A percentile compares a stretch with the other conserved stretches of the same genome.
phyloP scores from a whole-genome alignment of 2,329 filamentous ascomycete species.

The Trichophaea hybrida region DNA sequence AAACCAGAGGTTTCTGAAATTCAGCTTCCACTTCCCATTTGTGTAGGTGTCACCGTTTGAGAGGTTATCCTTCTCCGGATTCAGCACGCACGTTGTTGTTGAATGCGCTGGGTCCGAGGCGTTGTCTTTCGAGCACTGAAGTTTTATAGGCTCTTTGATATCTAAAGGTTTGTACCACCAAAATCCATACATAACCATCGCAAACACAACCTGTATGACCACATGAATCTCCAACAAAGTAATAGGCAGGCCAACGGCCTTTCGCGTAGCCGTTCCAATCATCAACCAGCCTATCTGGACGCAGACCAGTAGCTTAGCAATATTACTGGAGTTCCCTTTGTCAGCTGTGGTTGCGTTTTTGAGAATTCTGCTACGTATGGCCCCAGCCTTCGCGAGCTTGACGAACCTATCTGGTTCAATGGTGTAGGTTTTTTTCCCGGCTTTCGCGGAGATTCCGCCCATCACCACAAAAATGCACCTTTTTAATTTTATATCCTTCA shows the following conservation, averaged over 20 bases:
- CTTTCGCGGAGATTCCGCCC: constrained; percentile 8
- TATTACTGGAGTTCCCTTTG: constrained; percentile 19
- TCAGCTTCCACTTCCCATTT: too few species aligned
- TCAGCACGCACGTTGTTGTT: too few species aligned
- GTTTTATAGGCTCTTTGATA: background rate
- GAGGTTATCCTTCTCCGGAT: too few species aligned
- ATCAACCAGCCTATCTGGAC: constrained; percentile 17
- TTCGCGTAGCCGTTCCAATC: constrained; percentile 2
- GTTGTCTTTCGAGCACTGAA: too few species aligned
- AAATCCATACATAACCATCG: constrained; percentile 19
- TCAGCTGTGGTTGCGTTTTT: constrained; percentile 6
- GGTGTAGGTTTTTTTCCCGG: background rate
- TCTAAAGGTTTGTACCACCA: constrained; percentile 26
- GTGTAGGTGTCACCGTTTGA: too few species aligned
- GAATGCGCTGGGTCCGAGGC: too few species aligned
- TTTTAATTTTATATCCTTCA: background rate
- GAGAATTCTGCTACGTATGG: background rate
- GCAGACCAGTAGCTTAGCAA: constrained; percentile 16
- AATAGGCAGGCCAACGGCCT: constrained; percentile 18
- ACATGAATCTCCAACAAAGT: constrained; percentile 26
- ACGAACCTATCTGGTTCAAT: constrained; percentile 6
- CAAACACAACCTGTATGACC: constrained; percentile 22
- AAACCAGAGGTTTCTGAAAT: too few species aligned
- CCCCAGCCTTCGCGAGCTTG: background rate
- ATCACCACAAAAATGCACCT: constrained; percentile 11